Conservation (phyloP, 352 stramenopile genomes). For the Pythium folliculosum region DNA sequence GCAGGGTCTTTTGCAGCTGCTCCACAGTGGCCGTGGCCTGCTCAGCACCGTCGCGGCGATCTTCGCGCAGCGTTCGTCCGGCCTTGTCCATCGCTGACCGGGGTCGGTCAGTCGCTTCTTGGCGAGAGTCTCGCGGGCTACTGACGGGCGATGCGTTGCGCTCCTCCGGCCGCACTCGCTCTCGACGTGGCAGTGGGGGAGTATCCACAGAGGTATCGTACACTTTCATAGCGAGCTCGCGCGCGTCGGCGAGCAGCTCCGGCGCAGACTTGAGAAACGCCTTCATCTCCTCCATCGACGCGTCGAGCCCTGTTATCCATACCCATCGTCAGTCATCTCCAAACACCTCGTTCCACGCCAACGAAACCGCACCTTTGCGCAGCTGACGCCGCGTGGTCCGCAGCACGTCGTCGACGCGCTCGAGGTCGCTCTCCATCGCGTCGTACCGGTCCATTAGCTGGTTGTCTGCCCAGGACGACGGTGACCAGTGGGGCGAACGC, state of each 20-base stretch:
- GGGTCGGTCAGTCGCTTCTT: neutral
- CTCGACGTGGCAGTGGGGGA: neutral
- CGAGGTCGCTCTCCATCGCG: constrained; percentile 54
- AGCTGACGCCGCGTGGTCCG: constrained; percentile 41
- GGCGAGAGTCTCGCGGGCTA: too few species aligned
- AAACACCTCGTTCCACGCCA: neutral
- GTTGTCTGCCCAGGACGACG: constrained; percentile 15
- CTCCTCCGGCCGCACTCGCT: neutral
- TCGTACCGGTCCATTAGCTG: constrained; percentile 40
- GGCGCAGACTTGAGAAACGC: constrained; percentile 39
- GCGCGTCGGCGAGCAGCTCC: constrained; percentile 41
- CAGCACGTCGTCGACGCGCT: constrained; percentile 54
- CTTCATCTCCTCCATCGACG: constrained; percentile 47
- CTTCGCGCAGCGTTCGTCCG: too few species aligned
- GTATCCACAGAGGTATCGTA: constrained; percentile 13
- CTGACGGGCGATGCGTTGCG: neutral
- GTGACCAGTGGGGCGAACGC: too few species aligned
- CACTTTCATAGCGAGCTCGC: constrained; percentile 58
- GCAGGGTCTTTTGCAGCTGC: constrained; percentile 39
- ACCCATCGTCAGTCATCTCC: neutral
- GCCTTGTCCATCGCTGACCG: too few species aligned
- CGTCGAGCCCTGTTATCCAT: constrained; percentile 31
- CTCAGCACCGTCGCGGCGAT: neutral
- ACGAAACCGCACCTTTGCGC: constrained; percentile 37
- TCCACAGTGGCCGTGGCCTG: neutral